Evolutionary conservation across 2,329 filamentous ascomycete species (phyloP), one percentile per base, ranked within the genome.

Genomic region (Emmonsia crescens): DNA sequence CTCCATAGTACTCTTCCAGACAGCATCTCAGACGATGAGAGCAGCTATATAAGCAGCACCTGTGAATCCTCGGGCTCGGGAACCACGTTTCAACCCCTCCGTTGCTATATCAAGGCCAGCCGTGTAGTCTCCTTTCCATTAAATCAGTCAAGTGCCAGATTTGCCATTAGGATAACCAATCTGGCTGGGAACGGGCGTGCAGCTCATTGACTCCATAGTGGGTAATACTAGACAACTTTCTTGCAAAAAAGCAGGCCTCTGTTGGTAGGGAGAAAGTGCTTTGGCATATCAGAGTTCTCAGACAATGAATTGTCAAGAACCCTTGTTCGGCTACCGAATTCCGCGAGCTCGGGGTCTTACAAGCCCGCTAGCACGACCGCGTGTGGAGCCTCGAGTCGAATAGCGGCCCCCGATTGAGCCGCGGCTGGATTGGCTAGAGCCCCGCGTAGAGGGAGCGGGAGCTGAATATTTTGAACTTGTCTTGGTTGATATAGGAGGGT

Each of bases 401-500:
- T 77, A 74, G 33, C 74, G 73, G 61, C 71, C 65, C 60, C 66
- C 59, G 55, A 68, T 68, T 16, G 65, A 66, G 21, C 72, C 71
- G 21, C 72, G 68, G 38, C 36, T 60, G 21, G 58, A 48, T 38
- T 69, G 68, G 31, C 29, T 61, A n/a, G 57, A 40, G n/a, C 69
- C 68, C 24, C 70, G 66, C 12, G 68, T 64, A 3, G 68, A 68
- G 14, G 64, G 56, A 38, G 66, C 65, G 61, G 68, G 59, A 40
- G 67, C 65, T n/a, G 71, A 60, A 52, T 70, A 70, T 62, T 68
- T 75, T 19, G 74, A 65, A 0, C 71, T 72, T 1, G 74, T 71
- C 68, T 82, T 83, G 36, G 77, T 79, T 44, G 81, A 82, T 4
- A 74, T 76, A 3, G 82, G 82, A 8, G 91, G 92, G 68, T 96